Conservation (phyloP, 768 basidiomycete genomes). For the Pisolithus tinctorius region DNA sequence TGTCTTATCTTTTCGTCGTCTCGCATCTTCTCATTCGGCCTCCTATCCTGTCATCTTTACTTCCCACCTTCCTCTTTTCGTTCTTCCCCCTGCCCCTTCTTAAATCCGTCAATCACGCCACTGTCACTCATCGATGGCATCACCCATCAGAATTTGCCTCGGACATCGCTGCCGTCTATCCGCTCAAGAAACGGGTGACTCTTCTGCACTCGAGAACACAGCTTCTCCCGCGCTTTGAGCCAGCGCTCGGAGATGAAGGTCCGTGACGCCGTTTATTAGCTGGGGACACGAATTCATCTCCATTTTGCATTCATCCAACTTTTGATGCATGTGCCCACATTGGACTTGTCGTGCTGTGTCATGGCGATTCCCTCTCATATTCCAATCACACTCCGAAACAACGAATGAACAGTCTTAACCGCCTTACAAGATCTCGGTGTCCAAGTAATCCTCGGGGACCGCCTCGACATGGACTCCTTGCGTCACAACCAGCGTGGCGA, state of each 20-base stretch:
- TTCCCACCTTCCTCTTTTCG: background rate
- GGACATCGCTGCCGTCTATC: slow-evolving; percentile 52
- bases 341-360: no score
- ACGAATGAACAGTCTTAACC: slow-evolving; percentile 25
- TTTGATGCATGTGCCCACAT: background rate
- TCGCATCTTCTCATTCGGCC: background rate
- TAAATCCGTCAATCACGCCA: no score
- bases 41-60: background rate
- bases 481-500: no score
- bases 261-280: slow-evolving; percentile 5
- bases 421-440: slow-evolving; percentile 39
- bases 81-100: no score
- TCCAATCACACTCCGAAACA: no score
- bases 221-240: slow-evolving; percentile 50
- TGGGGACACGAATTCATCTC: background rate
- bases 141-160: slow-evolving; percentile 48
- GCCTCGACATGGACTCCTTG: slow-evolving; percentile 40
- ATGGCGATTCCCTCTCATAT: no score
- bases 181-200: slow-evolving; percentile 41
- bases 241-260: slow-evolving; percentile 48
- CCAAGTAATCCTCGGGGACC: slow-evolving; percentile 46
- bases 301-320: background rate
- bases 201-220: slow-evolving; percentile 52
- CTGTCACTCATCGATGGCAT: no score
- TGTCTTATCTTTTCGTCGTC: slow-evolving; percentile 3